phyloP scores from a whole-genome alignment of 1,284 basidiomycete genomes.

The Heterobasidion parviporum region DNA sequence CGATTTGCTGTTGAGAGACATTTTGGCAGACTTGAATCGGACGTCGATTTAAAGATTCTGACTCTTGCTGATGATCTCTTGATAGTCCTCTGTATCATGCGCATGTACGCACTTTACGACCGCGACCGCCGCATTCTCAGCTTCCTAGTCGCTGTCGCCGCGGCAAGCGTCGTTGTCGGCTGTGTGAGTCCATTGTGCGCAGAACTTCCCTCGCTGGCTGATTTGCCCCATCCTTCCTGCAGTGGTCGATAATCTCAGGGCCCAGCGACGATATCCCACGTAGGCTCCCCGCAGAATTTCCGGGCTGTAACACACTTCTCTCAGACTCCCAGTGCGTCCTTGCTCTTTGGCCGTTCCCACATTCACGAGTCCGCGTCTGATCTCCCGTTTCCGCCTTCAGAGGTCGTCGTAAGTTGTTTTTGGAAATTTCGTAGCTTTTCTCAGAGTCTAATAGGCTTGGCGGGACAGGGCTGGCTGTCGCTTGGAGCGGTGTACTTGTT shows the following conservation, averaged over 20 bases:
- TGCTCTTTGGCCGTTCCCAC: not conserved
- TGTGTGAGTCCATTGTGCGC: not conserved
- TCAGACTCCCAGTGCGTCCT: not conserved
- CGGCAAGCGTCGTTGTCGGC: not conserved
- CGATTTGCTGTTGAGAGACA: too few relatives aligned
- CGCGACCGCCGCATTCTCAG: not conserved
- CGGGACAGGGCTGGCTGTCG: conserved; percentile 3
- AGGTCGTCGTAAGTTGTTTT: not conserved
- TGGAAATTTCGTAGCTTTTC: not conserved
- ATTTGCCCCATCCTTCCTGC: not conserved
- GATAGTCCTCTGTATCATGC: conserved; percentile 3
- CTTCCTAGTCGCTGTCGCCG: not conserved
- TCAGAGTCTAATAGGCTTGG: not conserved
- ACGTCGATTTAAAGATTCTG: not conserved
- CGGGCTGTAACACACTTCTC: not conserved
- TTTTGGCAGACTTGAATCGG: not conserved
- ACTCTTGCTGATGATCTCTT: not conserved
- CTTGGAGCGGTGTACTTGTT: conserved; percentile 9
- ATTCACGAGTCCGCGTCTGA: not conserved
- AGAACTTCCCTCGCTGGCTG: not conserved
- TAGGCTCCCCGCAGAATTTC: not conserved
- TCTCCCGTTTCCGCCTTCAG: not conserved
- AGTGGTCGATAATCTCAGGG: not conserved
- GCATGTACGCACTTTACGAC: conserved; percentile 7
- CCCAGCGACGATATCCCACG: not conserved